Base-by-base conservation (phyloP, 306 rosid species). In the Arachis stenosperma region DNA sequence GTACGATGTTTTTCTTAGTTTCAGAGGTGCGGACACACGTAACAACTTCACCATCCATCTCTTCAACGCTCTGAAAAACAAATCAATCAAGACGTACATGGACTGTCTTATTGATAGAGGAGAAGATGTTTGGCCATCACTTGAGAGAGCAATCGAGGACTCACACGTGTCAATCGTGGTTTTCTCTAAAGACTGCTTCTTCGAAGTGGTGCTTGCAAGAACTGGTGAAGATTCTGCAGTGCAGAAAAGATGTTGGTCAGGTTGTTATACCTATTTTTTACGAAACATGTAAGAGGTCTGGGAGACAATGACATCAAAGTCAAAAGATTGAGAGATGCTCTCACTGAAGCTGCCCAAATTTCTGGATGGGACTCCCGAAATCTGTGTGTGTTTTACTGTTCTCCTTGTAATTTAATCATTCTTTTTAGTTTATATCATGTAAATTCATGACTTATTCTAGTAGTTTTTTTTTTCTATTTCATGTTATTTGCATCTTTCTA, bases 1-100 rank as follows among this genome's bases (percentile, higher is more conserved):
- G 7, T 2, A 65, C 30, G 81, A 81, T 37, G 81, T 81, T 0
- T 81, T 81, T 12, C 7, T 81, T 3, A 81, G 75, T 22, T 81
- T 81, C n/a, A 43, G 85, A 65, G 81, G 81, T 2, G 81, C 60
- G 12, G 85, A 81, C 62, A 81, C 81, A 0, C 66, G 78, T 0
- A 33, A 0, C 11, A 58, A 3, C 22, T 81, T 81, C 75, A 17
- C 64, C 0, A 57, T 75, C 42, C 65, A 67, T 41, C 85, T 77
- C 39, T 2, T 3, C 1, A 0, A 11, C 2, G 69, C 79, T 55
- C 67, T 78, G 2, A 3, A 0, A 3, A 15, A 39, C 2, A 37
- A 12, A 3, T 6, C 15, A 30, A 71, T 81, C 5, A 6, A 0
- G 6, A 47, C 74, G 36, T 77, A 27, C 66, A 73, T 63, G 2